Conservation (phyloP, 2,329 filamentous ascomycete species). For the Beauveria varroae region DNA sequence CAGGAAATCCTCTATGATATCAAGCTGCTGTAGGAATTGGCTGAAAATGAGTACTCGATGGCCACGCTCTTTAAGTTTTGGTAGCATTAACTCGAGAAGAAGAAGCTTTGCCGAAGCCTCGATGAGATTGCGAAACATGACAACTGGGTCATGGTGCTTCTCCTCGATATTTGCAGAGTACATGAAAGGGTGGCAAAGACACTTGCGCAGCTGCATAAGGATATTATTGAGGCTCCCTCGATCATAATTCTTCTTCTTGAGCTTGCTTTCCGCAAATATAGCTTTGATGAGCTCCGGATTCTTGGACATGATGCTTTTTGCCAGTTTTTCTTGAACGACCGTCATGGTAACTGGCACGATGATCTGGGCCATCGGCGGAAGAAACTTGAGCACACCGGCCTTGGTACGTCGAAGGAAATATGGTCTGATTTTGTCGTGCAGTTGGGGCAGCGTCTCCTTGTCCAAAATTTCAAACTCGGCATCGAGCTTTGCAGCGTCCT, state of each 20-base stretch:
- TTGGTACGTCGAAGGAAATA: constrained; percentile 74
- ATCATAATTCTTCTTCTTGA: constrained; percentile 58
- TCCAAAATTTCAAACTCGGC: constrained; percentile 69
- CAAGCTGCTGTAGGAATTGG: constrained; percentile 83
- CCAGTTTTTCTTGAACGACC: constrained; percentile 84
- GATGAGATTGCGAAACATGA: constrained; percentile 72
- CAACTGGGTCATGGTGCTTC: constrained; percentile 50
- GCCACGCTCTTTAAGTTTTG: constrained; percentile 75
- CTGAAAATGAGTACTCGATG: constrained; percentile 94
- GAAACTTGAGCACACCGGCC: constrained; percentile 78
- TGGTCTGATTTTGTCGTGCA: constrained; percentile 76
- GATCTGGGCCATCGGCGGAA: constrained; percentile 89
- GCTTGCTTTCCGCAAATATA: constrained; percentile 64
- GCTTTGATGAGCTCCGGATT: constrained; percentile 83
- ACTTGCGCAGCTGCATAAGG: constrained; percentile 88
- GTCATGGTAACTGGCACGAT: constrained; percentile 97
- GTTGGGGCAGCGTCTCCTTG: constrained; percentile 68
- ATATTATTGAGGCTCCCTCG: constrained; percentile 86
- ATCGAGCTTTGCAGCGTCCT: constrained; percentile 67
- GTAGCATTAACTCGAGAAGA: constrained; percentile 75
- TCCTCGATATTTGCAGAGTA: constrained; percentile 91
- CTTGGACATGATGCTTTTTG: constrained; percentile 86
- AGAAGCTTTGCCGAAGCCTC: constrained; percentile 88
- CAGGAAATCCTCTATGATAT: constrained; percentile 89
- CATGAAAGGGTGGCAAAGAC: constrained; percentile 90